Conservation (phyloP, 2,329 filamentous ascomycete species). For the Hypoxylon sp. region DNA sequence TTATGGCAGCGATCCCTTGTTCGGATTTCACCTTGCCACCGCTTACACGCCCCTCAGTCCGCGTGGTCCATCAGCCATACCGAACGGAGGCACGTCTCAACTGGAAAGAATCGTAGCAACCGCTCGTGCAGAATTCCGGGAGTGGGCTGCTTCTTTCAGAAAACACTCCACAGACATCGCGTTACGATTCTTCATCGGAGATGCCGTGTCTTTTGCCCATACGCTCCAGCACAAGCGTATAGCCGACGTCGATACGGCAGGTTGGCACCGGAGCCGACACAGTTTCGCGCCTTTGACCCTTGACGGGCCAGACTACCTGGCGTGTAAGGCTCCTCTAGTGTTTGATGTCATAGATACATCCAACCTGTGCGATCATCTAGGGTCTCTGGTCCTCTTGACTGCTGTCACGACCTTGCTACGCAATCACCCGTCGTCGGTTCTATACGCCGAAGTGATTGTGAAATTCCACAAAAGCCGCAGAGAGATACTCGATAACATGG, state of each 20-base stretch:
- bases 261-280: background rate
- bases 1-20: conserved; percentile 63
- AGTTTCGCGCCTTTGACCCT: background rate
- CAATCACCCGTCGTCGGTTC: conserved; percentile 55
- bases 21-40: conserved; percentile 67
- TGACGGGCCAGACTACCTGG: background rate
- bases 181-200: background rate
- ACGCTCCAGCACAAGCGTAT: background rate
- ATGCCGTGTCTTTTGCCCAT: background rate
- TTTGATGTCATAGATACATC: conserved; percentile 71
- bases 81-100: background rate
- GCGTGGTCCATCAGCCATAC: background rate
- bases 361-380: conserved; percentile 60
- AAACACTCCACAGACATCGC: conserved; percentile 37
- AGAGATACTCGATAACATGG: conserved; percentile 55
- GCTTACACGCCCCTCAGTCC: conserved; percentile 55
- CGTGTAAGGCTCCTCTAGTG: conserved; percentile 46
- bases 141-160: conserved; percentile 58
- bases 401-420: conserved; percentile 62
- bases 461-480: conserved; percentile 46
- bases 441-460: conserved; percentile 63
- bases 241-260: background rate
- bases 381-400: conserved; percentile 59
- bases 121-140: conserved; percentile 59
- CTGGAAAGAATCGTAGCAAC: conserved; percentile 47